A percentile compares a stretch with the other conserved stretches of the same genome.
Evolutionary conservation across 148 eudicot species (phyloP).

Genomic region (Spergularia bocconei): DNA sequence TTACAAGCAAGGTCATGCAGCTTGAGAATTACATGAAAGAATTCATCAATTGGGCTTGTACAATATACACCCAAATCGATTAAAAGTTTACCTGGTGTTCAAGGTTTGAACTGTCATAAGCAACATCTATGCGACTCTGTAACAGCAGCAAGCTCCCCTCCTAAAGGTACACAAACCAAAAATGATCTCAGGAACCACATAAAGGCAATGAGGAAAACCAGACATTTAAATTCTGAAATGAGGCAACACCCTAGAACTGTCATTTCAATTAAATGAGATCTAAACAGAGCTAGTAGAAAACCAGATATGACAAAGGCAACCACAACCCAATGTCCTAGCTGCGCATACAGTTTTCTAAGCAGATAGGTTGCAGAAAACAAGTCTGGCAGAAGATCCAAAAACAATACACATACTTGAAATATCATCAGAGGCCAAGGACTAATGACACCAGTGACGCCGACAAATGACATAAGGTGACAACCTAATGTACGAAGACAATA

Average conservation of each 20-base stretch:
- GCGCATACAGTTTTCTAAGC: no score
- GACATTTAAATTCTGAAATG: neutral
- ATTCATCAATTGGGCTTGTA: neutral
- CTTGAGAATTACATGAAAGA: neutral
- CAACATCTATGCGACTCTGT: slow-evolving; percentile 80
- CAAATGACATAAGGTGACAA: neutral
- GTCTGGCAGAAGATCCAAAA: neutral
- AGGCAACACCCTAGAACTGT: slow-evolving; percentile 2
- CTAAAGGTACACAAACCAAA: slow-evolving; percentile 37
- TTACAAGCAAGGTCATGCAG: slow-evolving; percentile 2
- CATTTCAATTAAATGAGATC: neutral
- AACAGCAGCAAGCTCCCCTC: slow-evolving; percentile 82
- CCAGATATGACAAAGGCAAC: neutral
- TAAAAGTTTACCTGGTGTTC: slow-evolving; percentile 70
- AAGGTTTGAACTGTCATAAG: slow-evolving; percentile 73
- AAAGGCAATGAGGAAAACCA: neutral
- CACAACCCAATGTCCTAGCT: neutral
- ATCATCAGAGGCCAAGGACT: neutral
- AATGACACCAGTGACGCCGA: neutral
- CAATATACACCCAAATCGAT: neutral
- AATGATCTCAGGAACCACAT: neutral
- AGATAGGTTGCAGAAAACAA: neutral
- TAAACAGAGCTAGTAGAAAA: neutral
- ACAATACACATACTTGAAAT: neutral
- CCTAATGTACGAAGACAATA: neutral